Conservation (phyloP, 2,329 filamentous ascomycete species). For the Grosmannia penicillata region DNA sequence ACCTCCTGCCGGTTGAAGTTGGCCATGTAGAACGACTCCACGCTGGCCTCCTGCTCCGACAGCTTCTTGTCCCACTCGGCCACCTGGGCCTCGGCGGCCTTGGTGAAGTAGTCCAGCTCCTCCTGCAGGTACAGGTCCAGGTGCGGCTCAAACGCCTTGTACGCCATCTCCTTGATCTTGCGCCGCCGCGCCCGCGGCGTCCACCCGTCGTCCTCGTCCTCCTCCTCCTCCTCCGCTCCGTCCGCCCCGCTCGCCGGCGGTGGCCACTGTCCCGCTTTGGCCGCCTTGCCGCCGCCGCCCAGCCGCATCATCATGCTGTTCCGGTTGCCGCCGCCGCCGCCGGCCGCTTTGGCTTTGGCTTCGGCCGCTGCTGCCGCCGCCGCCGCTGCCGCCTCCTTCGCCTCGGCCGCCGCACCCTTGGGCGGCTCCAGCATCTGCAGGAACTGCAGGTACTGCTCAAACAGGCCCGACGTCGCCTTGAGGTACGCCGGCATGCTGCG, state of each 20-base stretch:
- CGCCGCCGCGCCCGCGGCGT: slow-evolving; percentile 5
- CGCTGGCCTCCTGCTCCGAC: slow-evolving; percentile 75
- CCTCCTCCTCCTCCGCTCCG: background rate
- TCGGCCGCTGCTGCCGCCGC: background rate
- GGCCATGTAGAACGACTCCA: slow-evolving; percentile 91
- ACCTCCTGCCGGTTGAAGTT: slow-evolving; percentile 89
- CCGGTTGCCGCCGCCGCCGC: background rate
- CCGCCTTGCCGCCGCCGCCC: background rate
- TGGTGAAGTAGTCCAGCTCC: slow-evolving; percentile 74
- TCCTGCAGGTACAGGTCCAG: slow-evolving; percentile 88
- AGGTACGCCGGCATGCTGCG: slow-evolving; percentile 64
- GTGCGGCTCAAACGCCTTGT: slow-evolving; percentile 75
- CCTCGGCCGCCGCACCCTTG: slow-evolving; percentile 25
- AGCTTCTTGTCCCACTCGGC: slow-evolving; percentile 81
- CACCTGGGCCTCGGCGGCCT: slow-evolving; percentile 63
- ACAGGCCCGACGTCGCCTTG: slow-evolving; percentile 73
- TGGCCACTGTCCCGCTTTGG: too few species aligned
- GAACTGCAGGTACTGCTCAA: slow-evolving; percentile 72
- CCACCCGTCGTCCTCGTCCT: slow-evolving; percentile 5
- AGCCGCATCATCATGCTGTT: too few species aligned
- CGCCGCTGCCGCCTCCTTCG: background rate
- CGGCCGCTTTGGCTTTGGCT: too few species aligned
- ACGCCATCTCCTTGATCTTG: slow-evolving; percentile 51
- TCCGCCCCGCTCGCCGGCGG: background rate
- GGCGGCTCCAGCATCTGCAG: slow-evolving; percentile 56